A percentile compares a stretch with the other conserved stretches of the same genome.
Evolutionary conservation across 2,329 filamentous ascomycete species (phyloP).

Genomic region (Apiospora aurea): DNA sequence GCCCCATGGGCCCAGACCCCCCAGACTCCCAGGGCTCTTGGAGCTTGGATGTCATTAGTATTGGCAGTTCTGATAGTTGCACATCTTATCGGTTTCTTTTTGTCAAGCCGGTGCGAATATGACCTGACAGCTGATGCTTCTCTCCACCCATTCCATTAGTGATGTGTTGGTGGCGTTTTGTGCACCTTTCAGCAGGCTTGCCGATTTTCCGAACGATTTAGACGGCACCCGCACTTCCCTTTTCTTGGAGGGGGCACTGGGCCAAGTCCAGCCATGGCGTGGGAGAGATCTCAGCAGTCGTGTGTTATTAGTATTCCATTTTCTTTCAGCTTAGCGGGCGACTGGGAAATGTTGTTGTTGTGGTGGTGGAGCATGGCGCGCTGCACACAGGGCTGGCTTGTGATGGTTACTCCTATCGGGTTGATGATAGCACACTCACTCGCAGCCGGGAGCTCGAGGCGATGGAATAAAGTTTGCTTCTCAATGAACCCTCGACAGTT

Average conservation of each 20-base stretch:
- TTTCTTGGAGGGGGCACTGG: neutral
- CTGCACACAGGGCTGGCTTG: neutral
- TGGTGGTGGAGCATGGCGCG: neutral
- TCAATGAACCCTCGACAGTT: constrained; percentile 18
- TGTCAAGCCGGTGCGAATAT: constrained; percentile 3
- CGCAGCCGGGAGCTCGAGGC: neutral
- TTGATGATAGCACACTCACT: neutral
- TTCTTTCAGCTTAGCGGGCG: neutral
- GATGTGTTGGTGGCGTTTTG: constrained; percentile 3
- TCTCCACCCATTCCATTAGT: neutral
- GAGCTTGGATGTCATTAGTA: neutral
- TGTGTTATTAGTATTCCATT: neutral
- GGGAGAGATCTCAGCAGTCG: constrained; percentile 1
- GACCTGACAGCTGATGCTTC: constrained; percentile 10
- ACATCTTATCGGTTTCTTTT: constrained; percentile 12
- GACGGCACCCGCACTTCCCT: neutral
- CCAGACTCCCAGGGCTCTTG: neutral
- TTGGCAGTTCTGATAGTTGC: constrained; percentile 8
- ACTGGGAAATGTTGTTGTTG: neutral
- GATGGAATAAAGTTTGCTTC: constrained; percentile 22
- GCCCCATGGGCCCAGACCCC: constrained; percentile 15
- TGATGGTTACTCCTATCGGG: neutral
- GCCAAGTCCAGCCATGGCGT: constrained; percentile 6
- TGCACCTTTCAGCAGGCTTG: constrained; percentile 19
- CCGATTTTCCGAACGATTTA: constrained; percentile 21